Evolutionary conservation across 2,329 filamentous ascomycete species (phyloP), one percentile per base, ranked within the genome.

Genomic region (Zymoseptoria passerinii): DNA sequence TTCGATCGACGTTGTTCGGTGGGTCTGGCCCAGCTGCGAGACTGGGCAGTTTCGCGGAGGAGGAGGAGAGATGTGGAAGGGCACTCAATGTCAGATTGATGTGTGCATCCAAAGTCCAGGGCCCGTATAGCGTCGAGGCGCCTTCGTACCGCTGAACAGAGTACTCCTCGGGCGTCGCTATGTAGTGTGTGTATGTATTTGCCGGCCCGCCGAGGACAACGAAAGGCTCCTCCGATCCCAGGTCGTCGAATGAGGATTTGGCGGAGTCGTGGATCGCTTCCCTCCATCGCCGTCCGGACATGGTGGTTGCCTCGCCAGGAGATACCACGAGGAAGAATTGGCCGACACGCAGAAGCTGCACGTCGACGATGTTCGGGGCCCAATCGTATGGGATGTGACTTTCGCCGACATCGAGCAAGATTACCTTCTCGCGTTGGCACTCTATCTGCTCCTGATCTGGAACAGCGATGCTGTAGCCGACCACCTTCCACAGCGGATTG

Each of bases 301-400:
- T 97, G 4, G 92, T 96, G 0, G 89, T 94, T 0, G 89, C 90
- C 73, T 96, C 92, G 28, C 90, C 90, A 0, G 92, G 88, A 29
- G 87, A 88, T 28, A 96, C 83, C 61, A 96, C 85, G 61, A 96
- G 87, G 58, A 95, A 78, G 6, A 96, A 75, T 68, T 94, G 89
- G 0, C 92, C 92, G 0, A 92, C 87, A 10, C 92, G 87, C 13
- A 96, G 79, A 28, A 88, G 80, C 70, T 96, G 92, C 8, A 96
- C 81, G 70, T 96, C 90, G 51, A 95, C 91, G 52, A 96, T 85
- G 66, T 96, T 96, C 0, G 92, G 90, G 0, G 88, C 86, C 92
- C 92, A 97, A 6, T 83, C 77, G 72, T 96, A 96, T 0, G 92
- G 92, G 8, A 74, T 75, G 3, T 78, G 77, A n/a, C 91, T 82